Percentiles rank a stretch among this genome's conserved stretches.
Evolutionary conservation across 192 early-diverging fungal genomes (phyloP).

Genomic region (Coemansia sp.): DNA sequence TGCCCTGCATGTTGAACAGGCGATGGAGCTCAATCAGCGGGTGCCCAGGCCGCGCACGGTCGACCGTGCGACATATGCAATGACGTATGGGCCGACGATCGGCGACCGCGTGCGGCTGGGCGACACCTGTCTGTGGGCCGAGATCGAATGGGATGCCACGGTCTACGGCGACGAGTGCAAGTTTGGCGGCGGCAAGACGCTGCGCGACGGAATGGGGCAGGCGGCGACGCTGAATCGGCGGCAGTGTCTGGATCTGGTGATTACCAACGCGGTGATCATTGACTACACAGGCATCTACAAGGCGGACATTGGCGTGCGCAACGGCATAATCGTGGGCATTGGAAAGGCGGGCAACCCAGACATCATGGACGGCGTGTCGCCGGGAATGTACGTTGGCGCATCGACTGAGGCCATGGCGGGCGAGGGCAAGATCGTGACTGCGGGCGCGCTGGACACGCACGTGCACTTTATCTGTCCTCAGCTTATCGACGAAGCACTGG

Average conservation of each 20-base stretch:
- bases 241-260: constrained; percentile 88
- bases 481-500: constrained; percentile 80
- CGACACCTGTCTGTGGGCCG: constrained; percentile 79
- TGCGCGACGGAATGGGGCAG: constrained; percentile 97
- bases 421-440: constrained; percentile 90
- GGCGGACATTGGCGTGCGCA: constrained; percentile 94
- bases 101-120: constrained; percentile 88
- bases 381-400: constrained; percentile 85
- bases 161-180: constrained; percentile 94
- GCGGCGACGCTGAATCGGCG: constrained; percentile 60
- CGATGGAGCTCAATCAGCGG: constrained; percentile 49
- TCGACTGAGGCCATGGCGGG: constrained; percentile 90
- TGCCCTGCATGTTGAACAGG: constrained; percentile 59
- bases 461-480: constrained; percentile 97
- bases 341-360: constrained; percentile 98
- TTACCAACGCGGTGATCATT: constrained; percentile 90
- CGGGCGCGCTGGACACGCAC: constrained; percentile 92
- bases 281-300: constrained; percentile 96
- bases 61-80: constrained; percentile 79
- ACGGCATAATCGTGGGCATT: constrained; percentile 84
- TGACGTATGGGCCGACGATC: constrained; percentile 89
- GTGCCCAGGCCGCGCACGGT: constrained; percentile 63
- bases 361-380: constrained; percentile 90
- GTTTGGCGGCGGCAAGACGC: constrained; percentile 94
- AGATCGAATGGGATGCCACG: constrained; percentile 89